Conservation (phyloP, 345 rosid genomes). For the Microcos paniculata region DNA sequence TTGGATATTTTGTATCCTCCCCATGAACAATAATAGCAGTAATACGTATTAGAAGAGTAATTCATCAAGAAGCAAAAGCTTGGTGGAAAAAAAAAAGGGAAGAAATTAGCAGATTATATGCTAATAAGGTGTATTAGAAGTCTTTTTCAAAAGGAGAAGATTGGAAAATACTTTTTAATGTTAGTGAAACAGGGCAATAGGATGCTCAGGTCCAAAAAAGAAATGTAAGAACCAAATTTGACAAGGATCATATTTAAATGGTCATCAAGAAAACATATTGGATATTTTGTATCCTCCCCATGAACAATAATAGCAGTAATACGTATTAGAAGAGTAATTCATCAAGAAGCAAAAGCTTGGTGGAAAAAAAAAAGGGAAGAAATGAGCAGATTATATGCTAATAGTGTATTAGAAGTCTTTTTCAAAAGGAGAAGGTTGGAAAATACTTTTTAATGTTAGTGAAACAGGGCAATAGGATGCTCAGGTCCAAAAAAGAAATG, state of each 20-base stretch:
- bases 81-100: neutral
- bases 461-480: neutral
- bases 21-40: neutral
- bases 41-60: neutral
- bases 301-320: neutral
- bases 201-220: neutral
- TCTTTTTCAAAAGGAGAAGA: neutral
- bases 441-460: neutral
- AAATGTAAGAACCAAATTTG: neutral
- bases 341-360: constrained; percentile 1
- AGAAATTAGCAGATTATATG: neutral
- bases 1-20: no score
- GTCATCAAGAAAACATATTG: constrained; percentile 17
- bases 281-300: no score
- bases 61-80: neutral
- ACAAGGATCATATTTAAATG: neutral
- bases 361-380: neutral
- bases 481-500: neutral
- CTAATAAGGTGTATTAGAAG: neutral
- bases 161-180: neutral
- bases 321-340: neutral
- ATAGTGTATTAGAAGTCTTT: neutral
- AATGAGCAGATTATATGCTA: neutral
- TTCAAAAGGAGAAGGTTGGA: neutral
- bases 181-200: constrained; percentile 1